A percentile compares a stretch with the other conserved stretches of the same genome.
Conservation (phyloP, 345 rosid genomes). For the Euphorbia lathyris region DNA sequence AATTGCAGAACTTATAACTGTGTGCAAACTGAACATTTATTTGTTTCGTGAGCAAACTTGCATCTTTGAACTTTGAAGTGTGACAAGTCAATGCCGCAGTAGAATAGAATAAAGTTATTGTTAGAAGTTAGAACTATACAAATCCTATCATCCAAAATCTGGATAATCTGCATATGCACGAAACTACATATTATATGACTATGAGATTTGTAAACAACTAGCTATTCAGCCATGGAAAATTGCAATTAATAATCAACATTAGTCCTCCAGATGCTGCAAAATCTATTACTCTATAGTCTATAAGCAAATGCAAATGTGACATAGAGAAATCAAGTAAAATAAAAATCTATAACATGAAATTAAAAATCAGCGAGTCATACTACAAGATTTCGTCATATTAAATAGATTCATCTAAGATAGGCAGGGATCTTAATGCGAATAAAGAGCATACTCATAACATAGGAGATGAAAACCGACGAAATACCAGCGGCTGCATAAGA, state of each 20-base stretch:
- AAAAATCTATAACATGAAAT: neutral
- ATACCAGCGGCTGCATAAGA: slow-evolving; percentile 83
- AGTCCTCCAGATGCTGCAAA: neutral
- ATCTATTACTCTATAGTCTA: neutral
- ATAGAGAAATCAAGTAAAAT: neutral
- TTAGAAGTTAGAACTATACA: neutral
- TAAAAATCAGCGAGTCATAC: neutral
- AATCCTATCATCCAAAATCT: neutral
- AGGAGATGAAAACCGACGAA: slow-evolving; percentile 60
- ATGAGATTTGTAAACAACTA: neutral
- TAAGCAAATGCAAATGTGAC: neutral
- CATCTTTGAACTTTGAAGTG: neutral
- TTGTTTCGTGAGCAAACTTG: neutral
- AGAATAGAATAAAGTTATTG: neutral
- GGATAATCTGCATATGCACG: too few relatives aligned
- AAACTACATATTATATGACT: neutral
- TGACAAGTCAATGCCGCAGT: neutral
- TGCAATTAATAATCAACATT: neutral
- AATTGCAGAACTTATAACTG: neutral
- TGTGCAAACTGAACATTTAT: neutral
- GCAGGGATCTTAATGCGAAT: slow-evolving; percentile 98
- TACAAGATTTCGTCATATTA: neutral
- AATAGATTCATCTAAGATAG: slow-evolving; percentile 53
- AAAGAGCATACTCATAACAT: slow-evolving; percentile 92
- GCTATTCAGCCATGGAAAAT: neutral